Evolutionary conservation across 768 basidiomycete genomes (phyloP), one percentile per base, ranked within the genome.

Genomic region (Boletellus emodensis): DNA sequence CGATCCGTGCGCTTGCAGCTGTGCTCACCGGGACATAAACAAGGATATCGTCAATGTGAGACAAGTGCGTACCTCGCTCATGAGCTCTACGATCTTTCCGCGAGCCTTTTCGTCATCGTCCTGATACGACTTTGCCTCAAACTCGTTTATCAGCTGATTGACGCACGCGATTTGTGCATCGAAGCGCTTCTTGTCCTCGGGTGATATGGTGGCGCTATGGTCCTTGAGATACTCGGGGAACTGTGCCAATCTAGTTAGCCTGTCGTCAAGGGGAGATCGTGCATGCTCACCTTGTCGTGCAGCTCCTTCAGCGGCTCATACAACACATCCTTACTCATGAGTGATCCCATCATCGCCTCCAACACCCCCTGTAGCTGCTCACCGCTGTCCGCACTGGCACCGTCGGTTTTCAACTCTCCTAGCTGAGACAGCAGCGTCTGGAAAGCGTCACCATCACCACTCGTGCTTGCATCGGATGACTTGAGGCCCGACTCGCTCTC

Each of bases 241-340:
- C 90, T 92, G 46, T 35, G 18, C 41, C 12, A 36, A 3, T 35
- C 17, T 6, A 40, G 30, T 52, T 33, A 50, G 20, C 39, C 14
- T 3, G 14, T 10, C 7, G 22, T 6, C 18, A 41, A 40, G 48
- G 3, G 12, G 3, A 26, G 17, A 3, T n/a, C 1, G 5, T 5
- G 18, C 10, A 38, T 5, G 22, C 63, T 43, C 42, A 43, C 62
- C 56, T 65, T 67, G 8, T 68, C 61, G 41, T 64, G 14, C 44
- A 95, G 68, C 62, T 95, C 92, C 57, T 87, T 89, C 50, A 94
- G 63, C 0, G 93, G 92, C 40, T 92, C 90, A 56, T 93, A 86
- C n/a, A 94, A 69, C 81, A 69, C 54, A 0, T 69, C 62, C 34
- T 67, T 69, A 34, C 57, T 36, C 67, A 67, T 69, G 30, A 69